These are phyloP conservation scores for Talaromyces proteolyticus DNA, from an alignment of 495 filamentous ascomycete species.

Conservation along the genomic window DNA sequence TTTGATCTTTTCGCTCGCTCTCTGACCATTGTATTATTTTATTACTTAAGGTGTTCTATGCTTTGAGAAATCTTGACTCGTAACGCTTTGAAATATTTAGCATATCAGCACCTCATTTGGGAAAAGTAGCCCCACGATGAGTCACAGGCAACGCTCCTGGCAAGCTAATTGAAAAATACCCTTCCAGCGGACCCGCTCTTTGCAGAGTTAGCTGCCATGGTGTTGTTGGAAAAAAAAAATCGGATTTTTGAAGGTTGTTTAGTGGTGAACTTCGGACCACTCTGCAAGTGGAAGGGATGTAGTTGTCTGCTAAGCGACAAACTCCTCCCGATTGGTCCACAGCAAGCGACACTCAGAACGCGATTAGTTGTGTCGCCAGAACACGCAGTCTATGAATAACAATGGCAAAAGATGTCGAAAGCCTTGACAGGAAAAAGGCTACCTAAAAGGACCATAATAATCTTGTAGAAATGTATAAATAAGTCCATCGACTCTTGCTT, in stretches of 20 bases:
- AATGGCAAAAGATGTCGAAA: neutral
- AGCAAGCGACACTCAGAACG: neutral
- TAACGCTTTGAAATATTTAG: neutral
- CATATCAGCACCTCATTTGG: neutral
- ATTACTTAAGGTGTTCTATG: neutral
- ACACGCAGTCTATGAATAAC: neutral
- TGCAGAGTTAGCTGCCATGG: no score
- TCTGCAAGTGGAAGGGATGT: neutral
- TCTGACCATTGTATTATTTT: neutral
- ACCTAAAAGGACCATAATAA: neutral
- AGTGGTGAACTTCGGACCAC: neutral
- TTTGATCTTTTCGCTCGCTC: neutral
- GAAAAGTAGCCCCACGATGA: neutral
- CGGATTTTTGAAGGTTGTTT: no score
- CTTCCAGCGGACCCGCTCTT: no score
- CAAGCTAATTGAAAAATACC: neutral
- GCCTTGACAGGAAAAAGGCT: neutral
- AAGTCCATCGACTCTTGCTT: neutral
- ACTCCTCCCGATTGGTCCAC: neutral
- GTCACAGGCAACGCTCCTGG: neutral
- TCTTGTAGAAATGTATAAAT: neutral
- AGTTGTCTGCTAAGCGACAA: neutral
- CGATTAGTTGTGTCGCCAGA: neutral
- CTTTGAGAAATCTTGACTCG: neutral
- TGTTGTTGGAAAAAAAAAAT: no score